Evolutionary conservation across 192 early-diverging fungal species (phyloP).

Genomic region (Coemansia sp.): DNA sequence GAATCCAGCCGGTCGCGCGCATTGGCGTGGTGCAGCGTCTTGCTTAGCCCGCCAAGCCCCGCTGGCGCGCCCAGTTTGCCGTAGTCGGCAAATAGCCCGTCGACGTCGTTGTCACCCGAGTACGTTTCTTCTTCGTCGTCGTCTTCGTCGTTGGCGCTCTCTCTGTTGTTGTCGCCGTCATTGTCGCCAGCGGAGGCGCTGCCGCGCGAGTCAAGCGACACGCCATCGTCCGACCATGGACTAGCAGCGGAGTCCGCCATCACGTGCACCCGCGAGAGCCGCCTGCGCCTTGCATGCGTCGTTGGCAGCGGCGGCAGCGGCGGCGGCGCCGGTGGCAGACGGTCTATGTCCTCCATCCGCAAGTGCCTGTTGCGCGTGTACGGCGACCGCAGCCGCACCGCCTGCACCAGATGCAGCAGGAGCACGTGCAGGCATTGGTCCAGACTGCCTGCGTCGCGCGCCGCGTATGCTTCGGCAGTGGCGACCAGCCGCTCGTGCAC

Average conservation of each 20-base stretch:
- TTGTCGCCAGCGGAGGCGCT: not conserved
- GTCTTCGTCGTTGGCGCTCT: slow-evolving; percentile 1
- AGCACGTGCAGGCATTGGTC: slow-evolving; percentile 41
- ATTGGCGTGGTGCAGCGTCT: slow-evolving; percentile 20
- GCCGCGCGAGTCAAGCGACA: slow-evolving; percentile 2
- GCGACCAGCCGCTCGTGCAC: slow-evolving; percentile 6
- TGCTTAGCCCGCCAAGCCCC: slow-evolving; percentile 21
- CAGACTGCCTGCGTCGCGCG: slow-evolving; percentile 19
- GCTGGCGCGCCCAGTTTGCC: slow-evolving; percentile 18
- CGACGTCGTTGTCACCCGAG: slow-evolving; percentile 10
- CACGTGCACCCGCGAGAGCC: not conserved
- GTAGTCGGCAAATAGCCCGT: slow-evolving; percentile 21
- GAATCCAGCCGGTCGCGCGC: too few species aligned
- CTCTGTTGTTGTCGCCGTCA: not conserved
- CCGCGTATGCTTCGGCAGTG: slow-evolving; percentile 23
- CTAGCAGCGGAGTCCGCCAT: slow-evolving; percentile 1
- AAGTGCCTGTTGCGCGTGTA: slow-evolving; percentile 5
- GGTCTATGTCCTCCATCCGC: slow-evolving; percentile 30
- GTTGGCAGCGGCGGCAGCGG: not conserved
- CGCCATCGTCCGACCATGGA: slow-evolving; percentile 23
- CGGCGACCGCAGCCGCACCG: slow-evolving; percentile 11
- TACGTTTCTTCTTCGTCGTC: slow-evolving; percentile 15
- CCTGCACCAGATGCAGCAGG: slow-evolving; percentile 13
- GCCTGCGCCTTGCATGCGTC: not conserved
- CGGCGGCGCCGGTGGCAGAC: slow-evolving; percentile 32